Percentiles rank a stretch among this genome's conserved stretches.
phyloP scores from a whole-genome alignment of 164 flowering plant genomes.

The Platanus orientalis region DNA sequence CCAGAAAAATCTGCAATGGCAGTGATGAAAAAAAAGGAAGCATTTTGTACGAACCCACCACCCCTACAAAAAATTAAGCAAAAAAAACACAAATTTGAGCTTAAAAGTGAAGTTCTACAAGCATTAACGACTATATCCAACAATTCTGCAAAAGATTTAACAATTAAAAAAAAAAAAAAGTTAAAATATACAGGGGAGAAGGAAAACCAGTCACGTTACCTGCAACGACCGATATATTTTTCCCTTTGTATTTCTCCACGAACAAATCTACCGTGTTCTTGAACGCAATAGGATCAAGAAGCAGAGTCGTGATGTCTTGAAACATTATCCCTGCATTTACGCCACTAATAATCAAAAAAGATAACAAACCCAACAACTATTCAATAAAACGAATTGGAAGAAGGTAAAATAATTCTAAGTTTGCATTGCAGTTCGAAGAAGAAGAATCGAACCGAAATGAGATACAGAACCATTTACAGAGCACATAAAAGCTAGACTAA shows the following conservation, averaged over 20 bases:
- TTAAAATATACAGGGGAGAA: neutral
- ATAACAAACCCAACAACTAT: neutral
- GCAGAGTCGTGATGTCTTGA: constrained; percentile 84
- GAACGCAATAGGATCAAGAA: constrained; percentile 80
- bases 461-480: no score
- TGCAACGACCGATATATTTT: constrained; percentile 85
- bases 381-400: neutral
- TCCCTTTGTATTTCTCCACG: constrained; percentile 77
- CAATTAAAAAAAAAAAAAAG: neutral
- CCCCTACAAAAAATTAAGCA: constrained; percentile 3
- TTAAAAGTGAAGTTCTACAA: neutral
- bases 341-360: constrained; percentile 1
- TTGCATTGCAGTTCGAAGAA: neutral
- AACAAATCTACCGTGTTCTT: constrained; percentile 88
- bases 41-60: constrained; percentile 16
- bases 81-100: neutral
- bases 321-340: constrained; percentile 79
- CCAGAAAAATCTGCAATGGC: constrained; percentile 30
- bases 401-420: neutral
- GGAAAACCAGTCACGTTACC: constrained; percentile 34
- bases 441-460: neutral
- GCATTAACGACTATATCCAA: constrained; percentile 6
- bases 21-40: constrained; percentile 6
- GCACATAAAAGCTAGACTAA: neutral
- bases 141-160: neutral